Evolutionary conservation across 2,329 filamentous ascomycete genomes (phyloP), one percentile per base, ranked within the genome.

Genomic region (Penicillium griseofulvum): DNA sequence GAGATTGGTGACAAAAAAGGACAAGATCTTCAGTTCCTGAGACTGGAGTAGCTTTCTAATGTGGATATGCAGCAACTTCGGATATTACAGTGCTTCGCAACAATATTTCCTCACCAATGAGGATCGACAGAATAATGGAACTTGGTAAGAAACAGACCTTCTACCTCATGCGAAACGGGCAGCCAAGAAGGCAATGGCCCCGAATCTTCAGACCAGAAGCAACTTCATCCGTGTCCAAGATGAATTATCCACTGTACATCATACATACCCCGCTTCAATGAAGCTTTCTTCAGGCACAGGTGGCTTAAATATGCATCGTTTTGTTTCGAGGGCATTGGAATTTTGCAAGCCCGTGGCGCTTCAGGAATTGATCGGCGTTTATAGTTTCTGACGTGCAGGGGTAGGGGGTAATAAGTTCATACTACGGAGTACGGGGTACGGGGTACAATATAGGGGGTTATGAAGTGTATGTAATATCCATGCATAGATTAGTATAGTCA

Each of bases 301-400:
- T 56, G 56, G 46, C 43, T 59, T 49, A 41, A 44, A 19, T 34
- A 10, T 24, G 43, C 34, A 43, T 44, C 17, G 5, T 11, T 44
- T 48, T 33, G 28, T 31, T 47, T 55, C 39, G 45, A 14, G 17
- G 12, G 11, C 8, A 16, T 22, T 17, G 6, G 28, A 37, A 22
- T 41, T 19, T 29, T 28, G 29, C 39, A 54, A 45, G 24, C 57
- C 59, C 59, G 56, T 59, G 58, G 38, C 47, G 49, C 36, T 61
- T 61, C 49, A 16, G 54, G 58, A 38, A 62, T 59, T 16, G 60
- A 62, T 62, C 60, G 48, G 48, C 60, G 16, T 33, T 42, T 24
- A 16, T 28, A 48, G 16, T 22, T 17, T 17, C 16, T 34, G 14
- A 26, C 17, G 14, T 39, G 47, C 46, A 43, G 24, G 39, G 37